Percentiles rank a stretch among this genome's conserved stretches.
These are phyloP conservation scores for Apostasia ramifera DNA, from an alignment of 106 monocot genomes.

Conservation along the genomic window DNA sequence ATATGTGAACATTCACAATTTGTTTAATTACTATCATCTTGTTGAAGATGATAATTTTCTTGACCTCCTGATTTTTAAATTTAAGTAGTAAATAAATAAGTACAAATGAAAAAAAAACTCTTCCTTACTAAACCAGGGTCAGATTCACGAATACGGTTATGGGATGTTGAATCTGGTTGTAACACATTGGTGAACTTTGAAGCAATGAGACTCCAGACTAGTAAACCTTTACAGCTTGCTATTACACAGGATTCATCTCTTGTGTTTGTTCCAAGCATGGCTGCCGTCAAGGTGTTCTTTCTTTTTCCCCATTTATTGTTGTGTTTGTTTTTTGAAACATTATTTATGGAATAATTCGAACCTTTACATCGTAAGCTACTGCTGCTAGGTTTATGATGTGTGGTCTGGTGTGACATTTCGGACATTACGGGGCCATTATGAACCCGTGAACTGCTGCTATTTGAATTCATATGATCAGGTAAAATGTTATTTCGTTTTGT, in stretches of 20 bases:
- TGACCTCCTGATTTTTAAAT: no score
- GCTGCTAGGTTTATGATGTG: slow-evolving; percentile 64
- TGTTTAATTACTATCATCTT: no score
- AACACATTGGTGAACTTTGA: slow-evolving; percentile 91
- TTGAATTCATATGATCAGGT: slow-evolving; percentile 77
- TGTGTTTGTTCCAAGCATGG: slow-evolving; percentile 90
- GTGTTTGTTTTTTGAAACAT: slow-evolving; percentile 2
- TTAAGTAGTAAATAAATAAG: no score
- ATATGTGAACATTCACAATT: no score
- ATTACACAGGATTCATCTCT: slow-evolving; percentile 56
- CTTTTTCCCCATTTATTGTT: not conserved
- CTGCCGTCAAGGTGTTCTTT: slow-evolving; percentile 48
- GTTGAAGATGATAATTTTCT: no score
- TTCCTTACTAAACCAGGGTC: slow-evolving; percentile 39
- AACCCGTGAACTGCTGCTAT: slow-evolving; percentile 75
- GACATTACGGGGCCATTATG: slow-evolving; percentile 80
- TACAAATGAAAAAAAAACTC: no score
- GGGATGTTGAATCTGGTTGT: slow-evolving; percentile 92
- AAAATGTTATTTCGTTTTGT: slow-evolving; percentile 2
- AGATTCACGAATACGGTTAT: slow-evolving; percentile 79
- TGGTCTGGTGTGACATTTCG: slow-evolving; percentile 59
- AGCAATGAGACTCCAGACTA: slow-evolving; percentile 61
- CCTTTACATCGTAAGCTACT: not conserved
- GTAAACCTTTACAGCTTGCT: slow-evolving; percentile 65
- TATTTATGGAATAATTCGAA: not conserved